Evolutionary conservation across 768 basidiomycete genomes (phyloP), one percentile per base, ranked within the genome.

Genomic region (Basidioascus undulatus): DNA sequence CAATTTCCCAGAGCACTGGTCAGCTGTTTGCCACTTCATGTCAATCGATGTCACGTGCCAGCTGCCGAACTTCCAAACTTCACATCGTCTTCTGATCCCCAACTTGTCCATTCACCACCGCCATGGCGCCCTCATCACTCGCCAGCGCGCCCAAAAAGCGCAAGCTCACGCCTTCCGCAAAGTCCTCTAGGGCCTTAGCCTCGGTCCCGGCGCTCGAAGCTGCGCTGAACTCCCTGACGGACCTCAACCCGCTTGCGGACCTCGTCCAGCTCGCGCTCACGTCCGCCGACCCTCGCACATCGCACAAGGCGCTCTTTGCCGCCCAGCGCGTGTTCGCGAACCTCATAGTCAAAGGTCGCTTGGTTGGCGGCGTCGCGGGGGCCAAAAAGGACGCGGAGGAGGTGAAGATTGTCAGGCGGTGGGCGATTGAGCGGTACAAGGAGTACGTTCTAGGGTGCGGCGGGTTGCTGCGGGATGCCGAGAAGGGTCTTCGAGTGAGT

Each of bases 291-390:
- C 61, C 77, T 0, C 65, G 65, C 47, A 64, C 69, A 23, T 67
- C 71, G 12, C 76, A 67, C 42, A 83, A 77, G 54, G 73, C 69
- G 2, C 66, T 84, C 15, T 89, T 83, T 58, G 74, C 82, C 1
- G 56, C 78, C 5, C 86, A 89, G 55, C 62, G 86, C 30, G 63
- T 75, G 11, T 84, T 82, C 53, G 69, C 77, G 8, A 49, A 65
- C 18, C 58, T 79, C 27, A 65, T 83, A 36, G 55, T 64, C 3
- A 64, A 64, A 24, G 69, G 72, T 3, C 70, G 72, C 46, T 59
- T 83, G 12, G 62, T 61, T 16, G 52, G 49, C 32, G 44, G 27
- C 40, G 59, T 26, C 60, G 61, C 21, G 64, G 63, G 13, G 61
- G 68, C 26, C 19, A 42, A 38, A 7, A 43, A 40, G 35, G 72